Conservation (phyloP, 805 yeast genomes). For the Kockiozyma suomiensis region DNA sequence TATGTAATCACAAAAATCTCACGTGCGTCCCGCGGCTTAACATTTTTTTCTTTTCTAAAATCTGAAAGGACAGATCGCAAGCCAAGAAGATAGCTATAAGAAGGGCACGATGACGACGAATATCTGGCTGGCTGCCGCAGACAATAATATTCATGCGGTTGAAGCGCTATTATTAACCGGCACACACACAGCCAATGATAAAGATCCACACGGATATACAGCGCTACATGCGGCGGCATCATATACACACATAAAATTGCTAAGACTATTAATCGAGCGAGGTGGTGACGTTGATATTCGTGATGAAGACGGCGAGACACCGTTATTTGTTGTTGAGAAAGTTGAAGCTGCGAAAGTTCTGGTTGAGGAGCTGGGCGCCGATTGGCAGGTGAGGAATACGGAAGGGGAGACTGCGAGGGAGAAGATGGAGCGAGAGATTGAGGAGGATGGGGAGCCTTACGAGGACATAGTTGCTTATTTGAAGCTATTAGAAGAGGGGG, state of each 20-base stretch:
- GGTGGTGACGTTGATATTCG: conserved; percentile 83
- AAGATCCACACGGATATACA: conserved; percentile 93
- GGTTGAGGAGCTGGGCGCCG: conserved; percentile 69
- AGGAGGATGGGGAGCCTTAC: conserved; percentile 76
- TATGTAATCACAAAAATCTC: too few relatives aligned
- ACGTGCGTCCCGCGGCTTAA: too few relatives aligned
- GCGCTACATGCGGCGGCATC: conserved; percentile 98
- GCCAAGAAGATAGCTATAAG: too few relatives aligned
- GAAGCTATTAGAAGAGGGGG: conserved; percentile 47
- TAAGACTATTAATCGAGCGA: conserved; percentile 54
- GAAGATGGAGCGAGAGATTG: conserved; percentile 48
- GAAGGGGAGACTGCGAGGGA: conserved; percentile 64
- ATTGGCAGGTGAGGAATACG: conserved; percentile 60
- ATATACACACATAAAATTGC: conserved; percentile 75
- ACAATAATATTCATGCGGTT: conserved; percentile 66
- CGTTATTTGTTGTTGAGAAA: conserved; percentile 87
- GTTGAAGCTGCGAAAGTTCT: conserved; percentile 63
- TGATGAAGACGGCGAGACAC: conserved; percentile 93
- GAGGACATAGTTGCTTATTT: conserved; percentile 76
- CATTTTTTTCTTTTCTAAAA: too few relatives aligned
- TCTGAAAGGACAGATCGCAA: too few relatives aligned
- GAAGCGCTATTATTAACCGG: conserved; percentile 56
- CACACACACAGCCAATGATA: conserved; percentile 62
- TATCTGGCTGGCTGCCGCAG: conserved; percentile 96
- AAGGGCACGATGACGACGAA: conserved; percentile 45